Evolutionary conservation across 2,329 filamentous ascomycete species (phyloP).

Genomic region (Fonsecaea pedrosoi): DNA sequence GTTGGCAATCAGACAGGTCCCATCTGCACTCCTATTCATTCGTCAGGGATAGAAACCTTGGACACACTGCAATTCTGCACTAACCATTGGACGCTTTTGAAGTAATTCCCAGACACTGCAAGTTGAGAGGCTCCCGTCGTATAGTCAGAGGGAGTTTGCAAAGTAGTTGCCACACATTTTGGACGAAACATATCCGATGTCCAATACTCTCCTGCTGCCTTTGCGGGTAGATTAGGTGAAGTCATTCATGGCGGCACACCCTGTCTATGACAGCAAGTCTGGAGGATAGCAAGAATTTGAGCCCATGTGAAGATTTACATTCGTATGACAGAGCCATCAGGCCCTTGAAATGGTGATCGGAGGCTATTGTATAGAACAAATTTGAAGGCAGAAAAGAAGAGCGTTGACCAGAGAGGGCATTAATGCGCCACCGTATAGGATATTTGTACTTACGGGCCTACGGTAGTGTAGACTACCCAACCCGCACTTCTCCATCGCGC

Average conservation of each 20-base stretch:
- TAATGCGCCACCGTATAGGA: not conserved
- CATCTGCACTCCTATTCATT: slow-evolving; percentile 58
- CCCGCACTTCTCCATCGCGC: slow-evolving; percentile 7
- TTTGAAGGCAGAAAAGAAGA: not conserved
- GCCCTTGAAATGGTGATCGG: not conserved
- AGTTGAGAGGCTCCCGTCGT: slow-evolving; percentile 34
- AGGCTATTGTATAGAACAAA: not conserved
- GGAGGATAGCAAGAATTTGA: not conserved
- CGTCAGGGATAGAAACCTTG: slow-evolving; percentile 2
- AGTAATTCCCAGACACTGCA: slow-evolving; percentile 34
- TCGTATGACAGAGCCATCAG: not conserved
- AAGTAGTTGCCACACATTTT: slow-evolving; percentile 29
- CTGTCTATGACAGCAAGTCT: not conserved
- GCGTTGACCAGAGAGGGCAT: not conserved
- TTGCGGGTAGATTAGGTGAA: not conserved
- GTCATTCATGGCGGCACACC: not conserved
- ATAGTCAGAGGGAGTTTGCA: not conserved
- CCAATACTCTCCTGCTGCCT: not conserved
- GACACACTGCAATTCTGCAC: slow-evolving; percentile 10
- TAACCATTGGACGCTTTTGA: slow-evolving; percentile 56
- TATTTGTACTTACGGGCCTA: not conserved
- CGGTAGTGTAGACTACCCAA: not conserved
- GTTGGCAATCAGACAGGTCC: slow-evolving; percentile 63
- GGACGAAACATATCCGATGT: slow-evolving; percentile 18
- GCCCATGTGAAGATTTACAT: not conserved